These are phyloP conservation scores for Tuber brumale DNA, from an alignment of 495 filamentous ascomycete species.

Conservation along the genomic window DNA sequence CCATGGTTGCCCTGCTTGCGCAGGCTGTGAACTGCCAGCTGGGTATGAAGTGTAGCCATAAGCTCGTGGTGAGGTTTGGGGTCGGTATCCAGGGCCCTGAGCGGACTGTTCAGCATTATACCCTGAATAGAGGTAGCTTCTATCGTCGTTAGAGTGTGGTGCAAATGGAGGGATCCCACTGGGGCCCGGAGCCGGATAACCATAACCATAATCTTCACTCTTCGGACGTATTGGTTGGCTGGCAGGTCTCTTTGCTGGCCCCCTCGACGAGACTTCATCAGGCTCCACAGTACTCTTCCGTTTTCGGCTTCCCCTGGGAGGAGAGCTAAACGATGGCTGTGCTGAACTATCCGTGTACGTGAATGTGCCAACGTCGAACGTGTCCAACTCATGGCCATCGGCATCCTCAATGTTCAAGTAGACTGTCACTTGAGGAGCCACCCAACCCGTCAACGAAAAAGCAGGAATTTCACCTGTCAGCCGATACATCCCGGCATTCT, in stretches of 20 bases:
- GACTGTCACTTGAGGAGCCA: slow-evolving; percentile 64
- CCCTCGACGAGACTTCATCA: slow-evolving; percentile 39
- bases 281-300: slow-evolving; percentile 34
- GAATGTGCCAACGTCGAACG: slow-evolving; percentile 67
- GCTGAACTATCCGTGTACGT: slow-evolving; percentile 56
- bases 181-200: slow-evolving; percentile 38
- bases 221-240: slow-evolving; percentile 43
- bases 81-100: slow-evolving; percentile 44
- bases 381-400: slow-evolving; percentile 55
- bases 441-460: slow-evolving; percentile 59
- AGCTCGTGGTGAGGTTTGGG: slow-evolving; percentile 43
- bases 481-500: slow-evolving; percentile 60
- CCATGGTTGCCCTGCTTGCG: slow-evolving; percentile 44
- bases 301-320: slow-evolving; percentile 27
- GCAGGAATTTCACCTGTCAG: slow-evolving; percentile 66
- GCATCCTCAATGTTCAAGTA: slow-evolving; percentile 64
- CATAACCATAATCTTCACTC: slow-evolving; percentile 43
- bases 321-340: slow-evolving; percentile 22
- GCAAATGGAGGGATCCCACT: slow-evolving; percentile 43
- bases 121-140: slow-evolving; percentile 36
- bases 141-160: slow-evolving; percentile 35
- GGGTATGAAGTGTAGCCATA: slow-evolving; percentile 42
- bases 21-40: slow-evolving; percentile 29
- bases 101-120: slow-evolving; percentile 43
- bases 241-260: slow-evolving; percentile 41